These are phyloP conservation scores for Cetraspora pellucida DNA, from an alignment of 192 early-diverging fungal genomes.

Conservation along the genomic window DNA sequence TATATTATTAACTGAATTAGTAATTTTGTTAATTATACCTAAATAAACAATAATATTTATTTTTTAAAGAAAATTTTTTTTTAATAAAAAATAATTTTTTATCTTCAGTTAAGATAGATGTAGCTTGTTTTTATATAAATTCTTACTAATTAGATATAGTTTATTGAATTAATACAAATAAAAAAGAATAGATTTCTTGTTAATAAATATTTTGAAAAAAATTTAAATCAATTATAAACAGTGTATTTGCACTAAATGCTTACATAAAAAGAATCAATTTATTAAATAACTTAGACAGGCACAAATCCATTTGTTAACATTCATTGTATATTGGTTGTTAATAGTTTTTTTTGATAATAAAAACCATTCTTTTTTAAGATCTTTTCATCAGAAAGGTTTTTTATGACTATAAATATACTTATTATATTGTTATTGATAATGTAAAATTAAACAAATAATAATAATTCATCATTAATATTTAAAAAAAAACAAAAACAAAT, in stretches of 20 bases:
- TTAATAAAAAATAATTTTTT: background rate
- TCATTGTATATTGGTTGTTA: background rate
- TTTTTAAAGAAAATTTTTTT: too few relatives aligned
- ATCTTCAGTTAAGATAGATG: background rate
- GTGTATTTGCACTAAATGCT: background rate
- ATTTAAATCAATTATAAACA: background rate
- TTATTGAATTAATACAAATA: background rate
- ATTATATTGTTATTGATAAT: background rate
- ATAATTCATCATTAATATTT: too few relatives aligned
- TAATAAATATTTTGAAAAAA: background rate
- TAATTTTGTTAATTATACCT: background rate
- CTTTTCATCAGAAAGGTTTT: background rate
- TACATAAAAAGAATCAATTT: background rate
- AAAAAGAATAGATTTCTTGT: background rate
- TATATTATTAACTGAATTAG: background rate
- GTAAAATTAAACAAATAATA: background rate
- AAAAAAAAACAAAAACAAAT: too few relatives aligned
- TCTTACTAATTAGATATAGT: background rate
- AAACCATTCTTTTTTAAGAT: constrained; percentile 7
- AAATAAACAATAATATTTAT: too few relatives aligned
- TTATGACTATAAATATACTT: background rate
- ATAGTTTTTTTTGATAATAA: background rate
- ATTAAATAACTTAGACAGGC: background rate
- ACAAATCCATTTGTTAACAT: background rate
- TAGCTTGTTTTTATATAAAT: too few relatives aligned